A percentile compares a stretch with the other conserved stretches of the same genome.
Evolutionary conservation across 805 yeast genomes (phyloP).

Genomic region (Zygotorulaspora sp.): DNA sequence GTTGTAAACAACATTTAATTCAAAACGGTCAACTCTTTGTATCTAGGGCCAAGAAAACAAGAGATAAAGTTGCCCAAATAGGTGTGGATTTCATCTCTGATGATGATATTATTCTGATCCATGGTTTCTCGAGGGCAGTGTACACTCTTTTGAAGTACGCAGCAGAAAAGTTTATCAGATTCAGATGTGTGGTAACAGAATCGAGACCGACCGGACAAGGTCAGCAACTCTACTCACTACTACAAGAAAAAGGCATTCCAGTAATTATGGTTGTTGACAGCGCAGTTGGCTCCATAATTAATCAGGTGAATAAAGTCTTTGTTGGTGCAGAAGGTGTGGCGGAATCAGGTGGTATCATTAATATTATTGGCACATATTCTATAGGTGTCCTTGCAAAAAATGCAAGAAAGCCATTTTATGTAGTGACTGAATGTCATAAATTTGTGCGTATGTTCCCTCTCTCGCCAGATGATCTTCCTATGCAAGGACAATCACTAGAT

Average conservation of each 20-base stretch:
- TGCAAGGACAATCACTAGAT: slow-evolving; percentile 44
- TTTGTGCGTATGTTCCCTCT: slow-evolving; percentile 95
- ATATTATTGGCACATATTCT: slow-evolving; percentile 91
- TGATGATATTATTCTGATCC: slow-evolving; percentile 86
- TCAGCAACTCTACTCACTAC: slow-evolving; percentile 58
- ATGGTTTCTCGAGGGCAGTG: slow-evolving; percentile 90
- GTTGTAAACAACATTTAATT: slow-evolving; percentile 80
- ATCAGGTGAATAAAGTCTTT: slow-evolving; percentile 85
- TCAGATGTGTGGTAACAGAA: slow-evolving; percentile 88
- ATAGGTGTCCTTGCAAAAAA: slow-evolving; percentile 88
- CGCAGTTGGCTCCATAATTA: slow-evolving; percentile 89
- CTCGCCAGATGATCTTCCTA: slow-evolving; percentile 86
- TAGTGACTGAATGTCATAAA: slow-evolving; percentile 90
- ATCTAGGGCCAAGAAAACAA: slow-evolving; percentile 83
- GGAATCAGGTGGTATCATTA: slow-evolving; percentile 96
- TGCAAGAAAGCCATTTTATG: slow-evolving; percentile 89
- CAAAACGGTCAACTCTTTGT: slow-evolving; percentile 92
- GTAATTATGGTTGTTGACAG: slow-evolving; percentile 84
- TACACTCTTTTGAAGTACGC: slow-evolving; percentile 71
- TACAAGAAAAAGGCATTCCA: slow-evolving; percentile 74
- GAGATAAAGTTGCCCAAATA: slow-evolving; percentile 79
- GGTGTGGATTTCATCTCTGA: slow-evolving; percentile 90
- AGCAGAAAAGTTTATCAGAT: slow-evolving; percentile 69
- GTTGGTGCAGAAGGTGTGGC: slow-evolving; percentile 99
- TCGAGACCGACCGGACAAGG: slow-evolving; percentile 84